Evolutionary conservation across 108 stramenopile species (phyloP).

Genomic region (Fragilariopsis cylindrus): DNA sequence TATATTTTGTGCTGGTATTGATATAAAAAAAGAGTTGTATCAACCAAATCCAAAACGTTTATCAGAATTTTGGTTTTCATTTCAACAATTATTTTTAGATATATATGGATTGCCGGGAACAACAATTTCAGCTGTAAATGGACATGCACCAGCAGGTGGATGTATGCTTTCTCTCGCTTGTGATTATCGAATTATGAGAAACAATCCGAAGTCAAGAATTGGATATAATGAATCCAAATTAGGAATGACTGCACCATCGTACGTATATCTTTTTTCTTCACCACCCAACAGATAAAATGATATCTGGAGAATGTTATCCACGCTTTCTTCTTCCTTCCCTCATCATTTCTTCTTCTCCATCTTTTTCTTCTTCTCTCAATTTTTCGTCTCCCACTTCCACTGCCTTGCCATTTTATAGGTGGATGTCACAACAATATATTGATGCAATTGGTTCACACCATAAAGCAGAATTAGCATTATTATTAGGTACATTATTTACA

Average conservation of each 20-base stretch:
- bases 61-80: conserved; percentile 67
- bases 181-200: conserved; percentile 80
- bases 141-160: conserved; percentile 86
- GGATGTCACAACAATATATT: conserved; percentile 26
- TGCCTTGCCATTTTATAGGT: not conserved
- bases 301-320: not conserved
- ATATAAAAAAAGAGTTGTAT: conserved; percentile 62
- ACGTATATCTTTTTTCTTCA: conserved; percentile 1
- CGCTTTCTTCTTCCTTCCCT: not conserved
- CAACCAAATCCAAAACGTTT: conserved; percentile 62
- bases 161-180: conserved; percentile 86
- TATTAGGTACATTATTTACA: conserved; percentile 65
- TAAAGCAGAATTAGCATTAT: conserved; percentile 69
- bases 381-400: too few relatives aligned
- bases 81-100: conserved; percentile 85
- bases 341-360: too few relatives aligned
- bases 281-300: not conserved
- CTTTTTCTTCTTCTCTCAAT: too few relatives aligned
- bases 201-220: conserved; percentile 43
- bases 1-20: conserved; percentile 87
- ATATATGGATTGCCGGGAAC: conserved; percentile 70
- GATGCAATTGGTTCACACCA: conserved; percentile 74
- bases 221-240: conserved; percentile 84
- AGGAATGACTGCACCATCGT: conserved; percentile 76
- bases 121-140: conserved; percentile 69